Base-by-base conservation (phyloP, 495 filamentous ascomycete genomes). In the Bathelium albidoporum region DNA sequence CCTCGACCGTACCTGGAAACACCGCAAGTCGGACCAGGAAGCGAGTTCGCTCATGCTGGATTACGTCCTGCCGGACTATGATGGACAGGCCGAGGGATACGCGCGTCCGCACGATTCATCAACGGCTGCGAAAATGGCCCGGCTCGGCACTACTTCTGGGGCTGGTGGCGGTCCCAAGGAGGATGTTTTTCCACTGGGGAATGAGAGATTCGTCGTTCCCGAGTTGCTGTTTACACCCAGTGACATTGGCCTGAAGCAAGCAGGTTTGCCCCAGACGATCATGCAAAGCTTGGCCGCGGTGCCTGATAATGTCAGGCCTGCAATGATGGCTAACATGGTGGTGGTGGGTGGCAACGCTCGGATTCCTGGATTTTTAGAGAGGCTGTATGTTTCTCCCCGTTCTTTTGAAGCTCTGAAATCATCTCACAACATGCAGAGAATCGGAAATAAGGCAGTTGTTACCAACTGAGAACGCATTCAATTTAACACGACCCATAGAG, bases 11-110 rank as follows among this genome's bases (percentile, higher is more conserved):
- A 84, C 84, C 0, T 93, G 89, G 90, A 95, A 93, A 75, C 88
- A 84, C n/a, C 79, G 82, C 65, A 69, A 71, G 29, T 65, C 66
- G 28, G 63, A 32, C 32, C 73, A 65, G 60, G 85, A 79, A n/a
- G 82, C 82, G 29, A 85, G 88, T 58, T 28, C 67, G 16, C 86
- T 97, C 26, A 86, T 91, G 7, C 83, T 91, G 29, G 94, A 99
- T 73, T 97, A 94, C 70, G 89, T 97, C 2, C 82, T 99, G 2
- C 94, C 94, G 0, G 90, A 97, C 71, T 96, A 92, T 62, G 91
- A 95, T 66, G 83, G 82, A 0, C 78, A 82, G 26, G 85, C 82
- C 32, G 83, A 85, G 58, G 95, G 94, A 1, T 82, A 87, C 67
- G 79, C 87, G 43, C 81, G 90, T 20, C 85, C 89, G 0, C 91